Conservation (phyloP, 306 rosid genomes). For the Sindora glabra region DNA sequence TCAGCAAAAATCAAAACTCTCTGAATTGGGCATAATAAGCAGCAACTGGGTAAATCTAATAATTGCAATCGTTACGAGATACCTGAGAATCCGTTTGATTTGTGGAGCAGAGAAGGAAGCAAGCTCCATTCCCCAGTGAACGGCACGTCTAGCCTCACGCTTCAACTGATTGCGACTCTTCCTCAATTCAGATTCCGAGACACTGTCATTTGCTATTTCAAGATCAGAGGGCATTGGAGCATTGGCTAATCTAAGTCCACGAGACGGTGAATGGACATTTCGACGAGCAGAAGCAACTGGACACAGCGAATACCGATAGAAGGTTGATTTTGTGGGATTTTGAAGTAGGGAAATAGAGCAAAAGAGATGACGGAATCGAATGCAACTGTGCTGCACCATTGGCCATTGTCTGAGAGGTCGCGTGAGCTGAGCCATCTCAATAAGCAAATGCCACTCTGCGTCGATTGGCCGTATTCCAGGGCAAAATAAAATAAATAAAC, state of each 20-base stretch:
- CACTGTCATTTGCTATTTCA: slow-evolving; percentile 8
- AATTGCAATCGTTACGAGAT: background rate
- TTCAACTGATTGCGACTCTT: slow-evolving; percentile 86
- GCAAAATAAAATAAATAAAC: no score
- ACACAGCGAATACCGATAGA: slow-evolving; percentile 16
- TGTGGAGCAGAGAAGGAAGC: slow-evolving; percentile 66
- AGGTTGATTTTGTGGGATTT: background rate
- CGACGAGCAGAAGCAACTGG: slow-evolving; percentile 36
- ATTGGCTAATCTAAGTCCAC: slow-evolving; percentile 33
- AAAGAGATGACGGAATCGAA: slow-evolving; percentile 18
- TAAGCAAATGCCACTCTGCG: no score
- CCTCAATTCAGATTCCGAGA: slow-evolving; percentile 19
- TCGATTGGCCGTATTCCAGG: no score
- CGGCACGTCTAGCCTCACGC: slow-evolving; percentile 75
- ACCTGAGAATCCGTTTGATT: slow-evolving; percentile 79
- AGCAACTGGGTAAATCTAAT: no score
- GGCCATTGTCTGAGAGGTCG: slow-evolving; percentile 59
- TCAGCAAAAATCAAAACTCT: background rate
- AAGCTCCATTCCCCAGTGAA: slow-evolving; percentile 75
- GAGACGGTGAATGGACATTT: slow-evolving; percentile 16
- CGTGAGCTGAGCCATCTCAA: slow-evolving; percentile 42
- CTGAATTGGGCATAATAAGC: background rate
- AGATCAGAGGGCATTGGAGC: slow-evolving; percentile 18
- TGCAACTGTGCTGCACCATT: slow-evolving; percentile 24
- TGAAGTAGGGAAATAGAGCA: slow-evolving; percentile 12